These are phyloP conservation scores for Colletotrichum horii DNA, from an alignment of 2,329 filamentous ascomycete species.

Conservation along the genomic window DNA sequence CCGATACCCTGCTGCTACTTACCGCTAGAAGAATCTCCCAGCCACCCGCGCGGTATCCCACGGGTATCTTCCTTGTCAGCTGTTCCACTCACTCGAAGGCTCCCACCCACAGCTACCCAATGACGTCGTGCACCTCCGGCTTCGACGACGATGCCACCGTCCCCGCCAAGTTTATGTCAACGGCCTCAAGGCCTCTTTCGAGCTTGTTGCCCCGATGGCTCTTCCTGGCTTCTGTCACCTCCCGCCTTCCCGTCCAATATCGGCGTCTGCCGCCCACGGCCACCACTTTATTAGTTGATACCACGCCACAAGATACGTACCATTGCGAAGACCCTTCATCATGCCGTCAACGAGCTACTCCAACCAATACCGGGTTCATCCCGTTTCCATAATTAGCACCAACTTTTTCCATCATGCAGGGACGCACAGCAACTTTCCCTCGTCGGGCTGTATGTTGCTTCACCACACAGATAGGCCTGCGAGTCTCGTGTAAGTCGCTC, in stretches of 20 bases:
- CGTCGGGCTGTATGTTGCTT: constrained; percentile 12
- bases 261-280: constrained; percentile 1
- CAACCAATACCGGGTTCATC: constrained; percentile 16
- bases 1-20: neutral
- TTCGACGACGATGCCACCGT: constrained; percentile 13
- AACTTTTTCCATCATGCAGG: constrained; percentile 13
- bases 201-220: neutral
- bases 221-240: constrained; percentile 10
- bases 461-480: neutral
- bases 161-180: constrained; percentile 20
- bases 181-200: neutral
- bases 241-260: constrained; percentile 4
- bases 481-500: neutral
- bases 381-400: constrained; percentile 22
- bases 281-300: neutral
- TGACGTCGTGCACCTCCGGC: constrained; percentile 17
- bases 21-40: neutral
- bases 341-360: constrained; percentile 6
- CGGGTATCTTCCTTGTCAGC: neutral
- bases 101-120: constrained; percentile 18
- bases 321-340: constrained; percentile 4
- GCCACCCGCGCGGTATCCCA: neutral
- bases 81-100: constrained; percentile 4
- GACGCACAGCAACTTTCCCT: neutral
- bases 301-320: constrained; percentile 8